Evolutionary conservation across 2,329 filamentous ascomycete genomes (phyloP).

Genomic region (Gremmenia infestans): DNA sequence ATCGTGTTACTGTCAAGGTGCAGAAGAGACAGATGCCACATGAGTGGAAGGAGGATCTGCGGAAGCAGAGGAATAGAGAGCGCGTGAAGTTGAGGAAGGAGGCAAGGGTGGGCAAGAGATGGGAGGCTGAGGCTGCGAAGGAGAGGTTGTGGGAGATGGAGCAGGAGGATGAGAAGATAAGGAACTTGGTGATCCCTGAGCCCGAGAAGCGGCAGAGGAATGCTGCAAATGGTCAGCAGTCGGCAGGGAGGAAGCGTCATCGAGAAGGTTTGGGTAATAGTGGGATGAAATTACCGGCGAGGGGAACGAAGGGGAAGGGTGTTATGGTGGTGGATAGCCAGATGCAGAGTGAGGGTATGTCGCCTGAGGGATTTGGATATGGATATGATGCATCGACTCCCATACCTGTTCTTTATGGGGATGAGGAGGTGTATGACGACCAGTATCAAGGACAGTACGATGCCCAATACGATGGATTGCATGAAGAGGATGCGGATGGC

Average conservation of each 20-base stretch:
- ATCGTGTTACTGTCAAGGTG: background rate
- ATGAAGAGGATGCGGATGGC: slow-evolving; percentile 9
- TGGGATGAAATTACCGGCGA: background rate
- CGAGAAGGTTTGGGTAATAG: background rate
- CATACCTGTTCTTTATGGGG: background rate
- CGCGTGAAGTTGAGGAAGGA: background rate
- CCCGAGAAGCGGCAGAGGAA: background rate
- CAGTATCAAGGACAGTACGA: too few species aligned
- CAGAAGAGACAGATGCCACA: background rate
- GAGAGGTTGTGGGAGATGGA: slow-evolving; percentile 21
- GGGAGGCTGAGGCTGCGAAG: slow-evolving; percentile 6
- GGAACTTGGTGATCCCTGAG: background rate
- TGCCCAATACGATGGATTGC: background rate
- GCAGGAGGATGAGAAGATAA: slow-evolving; percentile 10
- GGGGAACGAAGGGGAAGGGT: background rate
- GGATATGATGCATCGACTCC: slow-evolving; percentile 1
- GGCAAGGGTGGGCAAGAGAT: background rate
- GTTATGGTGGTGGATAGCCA: background rate
- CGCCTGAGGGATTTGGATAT: background rate
- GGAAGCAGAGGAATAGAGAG: background rate
- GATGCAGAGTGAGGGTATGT: background rate
- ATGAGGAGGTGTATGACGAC: background rate
- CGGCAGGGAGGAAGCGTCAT: slow-evolving; percentile 4
- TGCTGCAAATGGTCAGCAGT: background rate
- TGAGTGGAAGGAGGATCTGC: background rate